Percentiles rank a stretch among this genome's conserved stretches.
These are phyloP conservation scores for Aspergillus puulaauensis DNA, from an alignment of 2,329 filamentous ascomycete genomes.

Conservation along the genomic window DNA sequence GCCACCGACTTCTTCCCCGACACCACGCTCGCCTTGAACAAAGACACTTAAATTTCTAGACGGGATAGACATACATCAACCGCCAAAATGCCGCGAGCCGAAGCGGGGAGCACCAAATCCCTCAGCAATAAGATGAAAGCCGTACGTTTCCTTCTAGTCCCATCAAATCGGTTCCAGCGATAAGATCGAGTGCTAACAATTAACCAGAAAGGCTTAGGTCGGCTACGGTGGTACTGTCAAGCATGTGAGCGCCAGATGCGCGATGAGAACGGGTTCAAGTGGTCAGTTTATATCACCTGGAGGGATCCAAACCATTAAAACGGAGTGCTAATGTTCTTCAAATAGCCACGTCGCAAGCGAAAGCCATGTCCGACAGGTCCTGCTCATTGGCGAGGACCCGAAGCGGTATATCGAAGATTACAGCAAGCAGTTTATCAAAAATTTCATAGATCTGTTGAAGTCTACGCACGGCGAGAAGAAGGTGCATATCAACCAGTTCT, in stretches of 20 bases:
- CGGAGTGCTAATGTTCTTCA: neutral
- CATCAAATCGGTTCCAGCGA: neutral
- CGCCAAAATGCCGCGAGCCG: slow-evolving; percentile 80
- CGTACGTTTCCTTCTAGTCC: slow-evolving; percentile 54
- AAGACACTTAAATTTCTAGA: neutral
- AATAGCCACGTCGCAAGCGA: slow-evolving; percentile 75
- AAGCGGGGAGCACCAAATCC: slow-evolving; percentile 87
- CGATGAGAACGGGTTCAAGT: slow-evolving; percentile 90
- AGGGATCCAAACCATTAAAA: neutral
- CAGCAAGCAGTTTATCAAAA: slow-evolving; percentile 74
- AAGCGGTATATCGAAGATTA: slow-evolving; percentile 81
- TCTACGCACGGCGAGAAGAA: slow-evolving; percentile 90
- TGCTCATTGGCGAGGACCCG: slow-evolving; percentile 82
- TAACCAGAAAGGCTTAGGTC: slow-evolving; percentile 56
- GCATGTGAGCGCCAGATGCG: slow-evolving; percentile 74
- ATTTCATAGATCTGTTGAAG: slow-evolving; percentile 74
- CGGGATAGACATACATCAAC: neutral
- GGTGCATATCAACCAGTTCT: slow-evolving; percentile 88
- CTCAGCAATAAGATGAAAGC: slow-evolving; percentile 88
- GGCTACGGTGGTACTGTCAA: slow-evolving; percentile 89
- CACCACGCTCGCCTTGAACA: neutral
- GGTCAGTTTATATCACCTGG: slow-evolving; percentile 15
- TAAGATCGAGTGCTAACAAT: slow-evolving; percentile 9
- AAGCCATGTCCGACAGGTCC: slow-evolving; percentile 85
- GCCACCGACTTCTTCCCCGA: neutral